These are phyloP conservation scores for Globisporangium spinosum DNA, from an alignment of 352 stramenopile genomes.

Conservation along the genomic window DNA sequence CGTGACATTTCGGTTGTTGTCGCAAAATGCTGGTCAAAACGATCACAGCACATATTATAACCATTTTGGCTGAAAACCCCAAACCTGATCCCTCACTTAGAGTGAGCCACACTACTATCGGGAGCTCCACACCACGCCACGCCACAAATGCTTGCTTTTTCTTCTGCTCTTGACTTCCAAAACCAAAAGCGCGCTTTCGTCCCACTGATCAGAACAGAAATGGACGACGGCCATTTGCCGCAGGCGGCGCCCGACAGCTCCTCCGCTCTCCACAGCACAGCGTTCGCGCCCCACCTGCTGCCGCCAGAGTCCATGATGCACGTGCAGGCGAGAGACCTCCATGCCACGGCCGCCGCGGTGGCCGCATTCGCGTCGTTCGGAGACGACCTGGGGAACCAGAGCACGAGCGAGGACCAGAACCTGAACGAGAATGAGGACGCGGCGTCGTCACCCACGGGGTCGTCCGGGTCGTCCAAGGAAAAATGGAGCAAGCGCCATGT, in stretches of 20 bases:
- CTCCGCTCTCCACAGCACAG: conserved; percentile 4
- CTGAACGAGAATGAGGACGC: conserved; percentile 18
- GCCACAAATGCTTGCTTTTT: no score
- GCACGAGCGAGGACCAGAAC: conserved; percentile 13
- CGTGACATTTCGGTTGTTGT: no score
- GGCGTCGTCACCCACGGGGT: conserved; percentile 19
- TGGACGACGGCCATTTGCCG: conserved; percentile 3
- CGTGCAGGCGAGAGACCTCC: background rate
- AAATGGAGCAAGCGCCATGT: conserved; percentile 76
- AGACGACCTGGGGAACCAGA: conserved; percentile 11
- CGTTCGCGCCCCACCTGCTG: conserved; percentile 1
- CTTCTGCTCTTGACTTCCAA: background rate
- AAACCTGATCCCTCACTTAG: background rate
- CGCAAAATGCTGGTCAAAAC: no score
- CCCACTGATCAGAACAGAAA: conserved; percentile 14
- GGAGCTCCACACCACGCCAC: no score
- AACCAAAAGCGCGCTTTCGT: conserved; percentile 6
- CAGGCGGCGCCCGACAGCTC: background rate
- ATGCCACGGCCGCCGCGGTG: background rate
- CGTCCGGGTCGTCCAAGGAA: conserved; percentile 44
- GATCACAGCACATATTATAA: no score
- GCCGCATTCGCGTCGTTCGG: conserved; percentile 8
- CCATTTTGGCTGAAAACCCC: no score
- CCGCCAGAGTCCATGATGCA: conserved; percentile 11
- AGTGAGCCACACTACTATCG: background rate